These are phyloP conservation scores for Xylariomycetidae sp. DNA, from an alignment of 2,329 filamentous ascomycete genomes.

Conservation along the genomic window DNA sequence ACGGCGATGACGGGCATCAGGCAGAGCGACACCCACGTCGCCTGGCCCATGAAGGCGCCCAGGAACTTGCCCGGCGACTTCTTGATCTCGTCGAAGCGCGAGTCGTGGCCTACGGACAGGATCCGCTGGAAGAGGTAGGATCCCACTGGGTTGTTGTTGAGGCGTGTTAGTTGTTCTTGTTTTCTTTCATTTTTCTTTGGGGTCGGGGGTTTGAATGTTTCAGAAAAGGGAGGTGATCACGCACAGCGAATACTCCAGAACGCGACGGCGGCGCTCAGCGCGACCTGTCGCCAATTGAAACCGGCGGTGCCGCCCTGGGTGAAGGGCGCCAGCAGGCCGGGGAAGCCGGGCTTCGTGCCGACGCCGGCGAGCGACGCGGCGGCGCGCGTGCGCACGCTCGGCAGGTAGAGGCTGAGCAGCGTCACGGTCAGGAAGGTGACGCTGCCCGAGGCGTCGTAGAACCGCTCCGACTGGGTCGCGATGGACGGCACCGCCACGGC, in stretches of 20 bases:
- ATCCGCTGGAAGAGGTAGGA: constrained; percentile 61
- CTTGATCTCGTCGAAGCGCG: constrained; percentile 40
- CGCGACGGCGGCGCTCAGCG: constrained; percentile 32
- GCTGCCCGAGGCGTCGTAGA: constrained; percentile 65
- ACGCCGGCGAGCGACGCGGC: constrained; percentile 35
- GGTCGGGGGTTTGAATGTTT: no score
- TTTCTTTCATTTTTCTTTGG: neutral
- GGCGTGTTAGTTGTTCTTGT: constrained; percentile 4
- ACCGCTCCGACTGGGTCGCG: constrained; percentile 55
- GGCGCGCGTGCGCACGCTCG: constrained; percentile 49
- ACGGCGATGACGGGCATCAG: constrained; percentile 60
- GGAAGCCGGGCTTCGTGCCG: constrained; percentile 36
- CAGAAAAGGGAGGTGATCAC: constrained; percentile 12
- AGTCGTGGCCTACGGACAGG: constrained; percentile 53
- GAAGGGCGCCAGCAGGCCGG: constrained; percentile 42
- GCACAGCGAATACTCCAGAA: constrained; percentile 59
- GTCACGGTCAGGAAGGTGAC: constrained; percentile 63
- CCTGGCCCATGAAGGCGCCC: constrained; percentile 47
- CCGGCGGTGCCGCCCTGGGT: constrained; percentile 33
- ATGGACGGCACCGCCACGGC: constrained; percentile 60
- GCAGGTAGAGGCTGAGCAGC: constrained; percentile 57
- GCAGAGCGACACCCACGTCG: constrained; percentile 64
- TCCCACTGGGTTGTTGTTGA: constrained; percentile 44
- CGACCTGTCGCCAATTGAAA: constrained; percentile 57
- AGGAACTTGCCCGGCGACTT: constrained; percentile 30